These are phyloP conservation scores for Withania somnifera DNA, from an alignment of 305 asterid genomes.

Conservation along the genomic window DNA sequence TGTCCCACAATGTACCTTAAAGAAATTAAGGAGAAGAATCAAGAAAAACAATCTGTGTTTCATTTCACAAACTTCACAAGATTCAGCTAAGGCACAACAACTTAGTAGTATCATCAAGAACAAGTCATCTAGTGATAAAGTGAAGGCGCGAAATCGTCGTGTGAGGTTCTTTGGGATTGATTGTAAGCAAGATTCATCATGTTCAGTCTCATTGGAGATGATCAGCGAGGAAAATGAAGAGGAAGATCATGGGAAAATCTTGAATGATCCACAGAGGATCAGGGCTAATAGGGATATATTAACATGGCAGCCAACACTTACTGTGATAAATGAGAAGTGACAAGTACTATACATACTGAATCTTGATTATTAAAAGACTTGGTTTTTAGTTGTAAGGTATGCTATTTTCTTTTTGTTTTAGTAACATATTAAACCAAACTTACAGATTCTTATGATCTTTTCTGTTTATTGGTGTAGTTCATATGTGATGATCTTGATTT, in stretches of 20 bases:
- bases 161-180: conserved; percentile 37
- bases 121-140: conserved; percentile 12
- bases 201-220: conserved; percentile 1
- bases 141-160: conserved; percentile 22
- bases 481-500: neutral
- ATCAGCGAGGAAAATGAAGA: neutral
- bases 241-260: neutral
- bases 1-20: conserved; percentile 46
- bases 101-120: conserved; percentile 18
- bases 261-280: neutral
- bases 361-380: neutral
- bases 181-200: conserved; percentile 1
- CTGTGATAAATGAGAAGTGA: conserved; percentile 27
- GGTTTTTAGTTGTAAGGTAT: neutral
- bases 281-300: conserved; percentile 19
- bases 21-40: conserved; percentile 42
- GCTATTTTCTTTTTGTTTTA: neutral
- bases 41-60: conserved; percentile 7
- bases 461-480: neutral
- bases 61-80: neutral
- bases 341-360: neutral
- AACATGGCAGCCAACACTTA: conserved; percentile 48
- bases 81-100: neutral
- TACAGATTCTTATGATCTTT: neutral
- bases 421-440: neutral